Base-by-base conservation (phyloP, 176 grass and related monocot species). In the Chloris gayana region DNA sequence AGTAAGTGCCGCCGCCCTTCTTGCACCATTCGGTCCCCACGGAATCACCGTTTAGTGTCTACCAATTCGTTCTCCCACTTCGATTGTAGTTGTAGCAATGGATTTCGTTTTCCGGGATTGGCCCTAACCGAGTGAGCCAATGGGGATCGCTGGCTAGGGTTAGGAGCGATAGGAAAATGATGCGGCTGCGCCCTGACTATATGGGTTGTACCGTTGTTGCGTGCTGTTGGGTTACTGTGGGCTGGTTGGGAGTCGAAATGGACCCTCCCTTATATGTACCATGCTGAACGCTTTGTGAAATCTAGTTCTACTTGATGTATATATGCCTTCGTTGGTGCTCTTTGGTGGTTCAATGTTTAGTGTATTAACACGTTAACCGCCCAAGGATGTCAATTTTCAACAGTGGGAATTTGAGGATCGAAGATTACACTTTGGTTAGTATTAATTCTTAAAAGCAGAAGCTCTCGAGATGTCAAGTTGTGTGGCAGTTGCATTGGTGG, bases 1-100 rank as follows among this genome's bases (percentile, higher is more conserved):
- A 67, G 95, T 98, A 92, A 89, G 90, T 25, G 41, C 57, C 38
- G 12, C 49, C 44, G 4, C 39, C 38, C 66, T 46, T 33, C 35
- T 14, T 5, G 17, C 34, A 18, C 18, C 47, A 15, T 35, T 31
- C 46, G 35, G 6, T 2, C 24, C 18, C 24, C 39, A 41, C 31
- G 15, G 2, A 56, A 80, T 54, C 64, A 27, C 62, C 41, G 34
- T 65, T 5, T 56, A 0, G 3, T 76, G 4, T 24, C 32, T n/a
- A 13, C 60, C 42, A 31, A 61, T 13, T 63, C 13, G 22, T 67
- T 9, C 62, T 3, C 29, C 14, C 15, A n/a, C 19, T 64, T 4
- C 21, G 41, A 14, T 24, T 32, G 54, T 32, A 9, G 19, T 24
- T 32, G 54, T 32, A 9, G 19, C 35, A 22, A 11, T 67, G 26